Evolutionary conservation across 352 stramenopile genomes (phyloP).

Genomic region (Chrysophaeum taylorii): DNA sequence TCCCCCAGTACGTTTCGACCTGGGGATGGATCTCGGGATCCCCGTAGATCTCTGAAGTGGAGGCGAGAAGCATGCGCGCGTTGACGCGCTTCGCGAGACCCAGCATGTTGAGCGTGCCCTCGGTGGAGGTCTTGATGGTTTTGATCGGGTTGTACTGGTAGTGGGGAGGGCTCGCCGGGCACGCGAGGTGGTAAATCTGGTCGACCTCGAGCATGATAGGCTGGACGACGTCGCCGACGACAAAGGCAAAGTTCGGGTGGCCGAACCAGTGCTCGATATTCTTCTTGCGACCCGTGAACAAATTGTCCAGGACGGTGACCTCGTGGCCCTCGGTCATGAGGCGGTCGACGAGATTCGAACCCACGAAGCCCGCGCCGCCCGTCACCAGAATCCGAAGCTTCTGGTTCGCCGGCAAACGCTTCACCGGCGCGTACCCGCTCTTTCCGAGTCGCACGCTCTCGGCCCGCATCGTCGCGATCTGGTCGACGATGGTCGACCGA

Average conservation of each 20-base stretch:
- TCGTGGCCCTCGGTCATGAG: slow-evolving; percentile 88
- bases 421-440: background rate
- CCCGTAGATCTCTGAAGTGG: slow-evolving; percentile 94
- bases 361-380: slow-evolving; percentile 58
- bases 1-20: slow-evolving; percentile 64
- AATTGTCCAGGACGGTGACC: slow-evolving; percentile 91
- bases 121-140: slow-evolving; percentile 79
- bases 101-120: slow-evolving; percentile 93
- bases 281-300: slow-evolving; percentile 68
- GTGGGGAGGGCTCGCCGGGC: slow-evolving; percentile 91
- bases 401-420: slow-evolving; percentile 36
- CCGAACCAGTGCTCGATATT: slow-evolving; percentile 77
- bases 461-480: too few relatives aligned
- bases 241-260: slow-evolving; percentile 82
- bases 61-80: slow-evolving; percentile 89
- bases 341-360: slow-evolving; percentile 50
- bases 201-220: slow-evolving; percentile 93
- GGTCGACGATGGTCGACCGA: too few relatives aligned
- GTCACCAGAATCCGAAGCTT: slow-evolving; percentile 81
- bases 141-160: slow-evolving; percentile 99
- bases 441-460: too few relatives aligned
- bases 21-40: slow-evolving; percentile 89
- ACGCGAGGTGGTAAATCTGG: slow-evolving; percentile 98
- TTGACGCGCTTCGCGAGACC: slow-evolving; percentile 92
- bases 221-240: slow-evolving; percentile 87